Conservation (phyloP, 176 grass and related monocot species). For the Miscanthus lutarioriparius region DNA sequence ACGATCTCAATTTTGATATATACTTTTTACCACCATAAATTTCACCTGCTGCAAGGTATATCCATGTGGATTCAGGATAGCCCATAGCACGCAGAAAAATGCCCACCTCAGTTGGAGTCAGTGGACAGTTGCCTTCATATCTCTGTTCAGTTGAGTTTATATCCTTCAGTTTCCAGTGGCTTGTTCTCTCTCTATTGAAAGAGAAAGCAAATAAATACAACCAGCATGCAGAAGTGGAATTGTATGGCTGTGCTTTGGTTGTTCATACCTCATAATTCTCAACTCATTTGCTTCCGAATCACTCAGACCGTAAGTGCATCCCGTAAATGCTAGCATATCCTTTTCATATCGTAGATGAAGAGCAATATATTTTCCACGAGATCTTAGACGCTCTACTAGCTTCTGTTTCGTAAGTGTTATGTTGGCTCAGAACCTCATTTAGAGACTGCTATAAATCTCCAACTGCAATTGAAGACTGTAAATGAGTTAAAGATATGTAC, state of each 20-base stretch:
- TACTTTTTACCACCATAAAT: constrained; percentile 94
- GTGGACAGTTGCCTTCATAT: constrained; percentile 76
- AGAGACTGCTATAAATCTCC: constrained; percentile 49
- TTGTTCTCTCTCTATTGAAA: constrained; percentile 73
- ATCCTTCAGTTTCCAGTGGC: constrained; percentile 93
- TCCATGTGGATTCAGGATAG: constrained; percentile 82
- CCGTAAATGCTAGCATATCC: constrained; percentile 97
- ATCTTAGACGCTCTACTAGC: constrained; percentile 79
- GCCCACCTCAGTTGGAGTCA: constrained; percentile 83
- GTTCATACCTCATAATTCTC: constrained; percentile 66
- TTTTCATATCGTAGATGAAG: constrained; percentile 98
- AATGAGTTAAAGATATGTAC: constrained; percentile 24
- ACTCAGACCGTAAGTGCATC: constrained; percentile 73
- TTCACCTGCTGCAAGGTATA: constrained; percentile 92
- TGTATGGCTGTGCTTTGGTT: background rate
- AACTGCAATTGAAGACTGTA: constrained; percentile 39
- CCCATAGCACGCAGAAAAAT: constrained; percentile 78
- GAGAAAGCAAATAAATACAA: constrained; percentile 31
- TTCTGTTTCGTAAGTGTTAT: constrained; percentile 90
- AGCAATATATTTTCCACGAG: constrained; percentile 73
- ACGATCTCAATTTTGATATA: constrained; percentile 67
- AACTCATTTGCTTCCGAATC: constrained; percentile 75
- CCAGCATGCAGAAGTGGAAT: constrained; percentile 13
- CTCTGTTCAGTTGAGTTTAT: constrained; percentile 89
- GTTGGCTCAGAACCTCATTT: constrained; percentile 89